Evolutionary conservation across 352 stramenopile genomes (phyloP), one percentile per base, ranked within the genome.

Genomic region (Phytophthora tentaculata): DNA sequence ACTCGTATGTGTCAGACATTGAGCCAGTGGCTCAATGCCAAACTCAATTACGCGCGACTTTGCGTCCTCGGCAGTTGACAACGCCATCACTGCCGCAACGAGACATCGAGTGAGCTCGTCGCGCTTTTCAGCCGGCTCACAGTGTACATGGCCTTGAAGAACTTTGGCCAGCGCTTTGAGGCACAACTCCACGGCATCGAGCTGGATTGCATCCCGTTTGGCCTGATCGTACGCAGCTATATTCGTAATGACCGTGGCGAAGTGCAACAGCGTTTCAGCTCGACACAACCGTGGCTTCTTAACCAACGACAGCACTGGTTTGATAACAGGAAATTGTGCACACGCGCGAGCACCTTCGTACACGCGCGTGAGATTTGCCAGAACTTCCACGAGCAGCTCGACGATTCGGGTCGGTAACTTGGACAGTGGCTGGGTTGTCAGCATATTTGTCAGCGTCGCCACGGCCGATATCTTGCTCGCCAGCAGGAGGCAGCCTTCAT

Each of bases 1-100:
- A 20, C 61, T 80, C 7, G 58, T 55, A 58, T 92, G 80, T 23
- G 76, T 77, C 23, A 94, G 61, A 56, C 86, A 94, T 37, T 70
- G 71, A 8, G 76, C 73, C 5, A 94, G 69, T 37, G 82, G 81
- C 56, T 90, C 79, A 48, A 91, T 80, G n/a, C 81, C 86, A 37
- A 85, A 86, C 60, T 90, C 81, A 60, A 94, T 71, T 41, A 94
- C 71, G 7, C 76, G 77, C 20, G 83, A 71, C 58, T 92, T 94
- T 50, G 86, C 86, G 19, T 83, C 76, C 55, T 94, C 84, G 5
- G 73, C 76, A 0, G 83, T 91, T 2, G 84, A 88, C 5, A 94
- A 65, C n/a, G 71, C 70, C 86, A 94, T 91, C 53, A 92, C 65
- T 2, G 84, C 78, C 14, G 77, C 63, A 13, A 86, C 69, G 7